Percentiles rank a stretch among this genome's conserved stretches.
phyloP scores from a whole-genome alignment of 345 rosid genomes.

The Hevea brasiliensis region DNA sequence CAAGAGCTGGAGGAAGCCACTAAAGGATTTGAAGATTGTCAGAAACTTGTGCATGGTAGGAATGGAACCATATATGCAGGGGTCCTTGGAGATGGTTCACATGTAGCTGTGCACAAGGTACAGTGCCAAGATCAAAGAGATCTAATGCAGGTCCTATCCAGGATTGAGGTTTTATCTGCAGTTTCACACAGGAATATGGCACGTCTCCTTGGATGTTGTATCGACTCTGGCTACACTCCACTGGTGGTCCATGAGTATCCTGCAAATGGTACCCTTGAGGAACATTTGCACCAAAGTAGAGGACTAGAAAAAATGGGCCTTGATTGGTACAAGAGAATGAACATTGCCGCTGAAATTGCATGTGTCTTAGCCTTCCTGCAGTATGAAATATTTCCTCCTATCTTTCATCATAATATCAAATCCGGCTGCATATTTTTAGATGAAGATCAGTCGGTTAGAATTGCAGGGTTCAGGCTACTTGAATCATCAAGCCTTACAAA shows the following conservation, averaged over 20 bases:
- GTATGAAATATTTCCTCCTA: constrained; percentile 63
- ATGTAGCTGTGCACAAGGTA: constrained; percentile 63
- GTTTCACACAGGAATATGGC: constrained; percentile 67
- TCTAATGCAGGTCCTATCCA: constrained; percentile 53
- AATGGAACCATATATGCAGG: constrained; percentile 60
- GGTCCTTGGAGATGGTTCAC: constrained; percentile 59
- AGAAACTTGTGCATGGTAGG: constrained; percentile 45
- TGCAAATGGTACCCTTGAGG: constrained; percentile 59
- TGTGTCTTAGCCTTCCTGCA: constrained; percentile 60
- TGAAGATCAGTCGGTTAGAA: constrained; percentile 51
- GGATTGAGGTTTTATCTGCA: constrained; percentile 56
- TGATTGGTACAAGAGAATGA: constrained; percentile 70
- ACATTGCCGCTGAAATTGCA: constrained; percentile 66
- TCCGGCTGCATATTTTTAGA: constrained; percentile 59
- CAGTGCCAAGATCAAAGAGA: constrained; percentile 54
- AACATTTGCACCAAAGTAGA: constrained; percentile 39
- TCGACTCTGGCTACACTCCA: constrained; percentile 52
- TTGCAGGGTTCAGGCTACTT: constrained; percentile 63
- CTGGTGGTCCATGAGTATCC: constrained; percentile 70
- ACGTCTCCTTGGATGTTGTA: constrained; percentile 63
- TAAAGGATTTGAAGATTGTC: constrained; percentile 54
- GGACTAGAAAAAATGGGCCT: constrained; percentile 39
- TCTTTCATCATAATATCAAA: constrained; percentile 55
- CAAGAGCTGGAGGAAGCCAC: constrained; percentile 78
- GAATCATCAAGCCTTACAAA: constrained; percentile 22